phyloP scores from a whole-genome alignment of 2,329 filamentous ascomycete genomes.

The Penicillium freii region DNA sequence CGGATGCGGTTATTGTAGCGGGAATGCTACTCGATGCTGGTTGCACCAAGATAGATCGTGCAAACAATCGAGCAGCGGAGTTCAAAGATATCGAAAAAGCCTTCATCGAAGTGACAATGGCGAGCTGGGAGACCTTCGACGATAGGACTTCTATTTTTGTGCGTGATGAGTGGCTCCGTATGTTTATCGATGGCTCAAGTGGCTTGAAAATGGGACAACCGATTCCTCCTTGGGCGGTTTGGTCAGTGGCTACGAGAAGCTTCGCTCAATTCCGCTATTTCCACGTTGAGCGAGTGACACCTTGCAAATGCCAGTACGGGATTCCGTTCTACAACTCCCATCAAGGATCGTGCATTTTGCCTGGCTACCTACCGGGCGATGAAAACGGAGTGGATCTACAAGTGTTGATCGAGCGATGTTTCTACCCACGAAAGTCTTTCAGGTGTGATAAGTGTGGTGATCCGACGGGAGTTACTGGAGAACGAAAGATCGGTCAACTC shows the following conservation, averaged over 20 bases:
- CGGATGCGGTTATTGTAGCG: constrained; percentile 37
- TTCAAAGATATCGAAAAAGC: constrained; percentile 22
- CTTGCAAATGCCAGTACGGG: constrained; percentile 8
- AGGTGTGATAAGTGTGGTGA: constrained; percentile 13
- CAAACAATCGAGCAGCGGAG: constrained; percentile 11
- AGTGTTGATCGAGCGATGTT: constrained; percentile 21
- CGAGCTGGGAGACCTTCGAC: constrained; percentile 31
- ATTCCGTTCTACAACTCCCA: constrained; percentile 1
- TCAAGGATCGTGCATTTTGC: constrained; percentile 15
- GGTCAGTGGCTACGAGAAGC: constrained; percentile 24
- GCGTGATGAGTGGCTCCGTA: constrained; percentile 22
- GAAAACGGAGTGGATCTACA: constrained; percentile 19
- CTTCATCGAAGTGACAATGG: constrained; percentile 30
- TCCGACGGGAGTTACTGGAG: neutral
- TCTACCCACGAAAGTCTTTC: constrained; percentile 2
- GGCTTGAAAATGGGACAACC: constrained; percentile 11
- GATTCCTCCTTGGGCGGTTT: constrained; percentile 21
- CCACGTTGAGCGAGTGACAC: constrained; percentile 11
- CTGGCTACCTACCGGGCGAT: constrained; percentile 13
- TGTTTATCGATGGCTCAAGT: constrained; percentile 6
- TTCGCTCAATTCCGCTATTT: constrained; percentile 31
- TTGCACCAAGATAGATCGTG: constrained; percentile 34
- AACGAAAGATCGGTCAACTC: constrained; percentile 21
- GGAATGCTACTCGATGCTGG: constrained; percentile 39
- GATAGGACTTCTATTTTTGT: constrained; percentile 8